phyloP scores from a whole-genome alignment of 2,329 filamentous ascomycete genomes.

The Exophiala spinifera region DNA sequence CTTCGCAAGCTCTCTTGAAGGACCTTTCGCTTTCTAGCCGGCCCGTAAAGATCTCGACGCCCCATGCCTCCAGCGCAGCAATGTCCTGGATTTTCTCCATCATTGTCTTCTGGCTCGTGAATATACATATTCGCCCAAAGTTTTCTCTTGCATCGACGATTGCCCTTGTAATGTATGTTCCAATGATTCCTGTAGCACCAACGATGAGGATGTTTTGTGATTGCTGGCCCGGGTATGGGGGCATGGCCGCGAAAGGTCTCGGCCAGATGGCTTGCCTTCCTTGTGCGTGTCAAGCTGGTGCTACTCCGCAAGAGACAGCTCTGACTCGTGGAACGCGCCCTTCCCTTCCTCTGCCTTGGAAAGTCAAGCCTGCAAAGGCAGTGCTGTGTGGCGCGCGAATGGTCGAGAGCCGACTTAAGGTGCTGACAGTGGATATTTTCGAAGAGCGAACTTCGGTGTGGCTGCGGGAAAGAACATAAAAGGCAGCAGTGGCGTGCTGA shows the following conservation, averaged over 20 bases:
- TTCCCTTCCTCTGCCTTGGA: background rate
- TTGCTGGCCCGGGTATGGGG: constrained; percentile 16
- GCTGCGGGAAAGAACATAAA: constrained; percentile 10
- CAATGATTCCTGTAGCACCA: constrained; percentile 54
- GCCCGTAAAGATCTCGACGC: constrained; percentile 56
- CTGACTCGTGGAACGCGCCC: background rate
- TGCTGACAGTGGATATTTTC: constrained; percentile 21
- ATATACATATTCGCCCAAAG: constrained; percentile 54
- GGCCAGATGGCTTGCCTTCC: background rate
- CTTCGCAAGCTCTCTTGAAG: constrained; percentile 55
- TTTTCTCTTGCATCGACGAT: constrained; percentile 44
- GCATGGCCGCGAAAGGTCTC: constrained; percentile 15
- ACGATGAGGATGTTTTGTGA: constrained; percentile 50
- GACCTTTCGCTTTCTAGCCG: constrained; percentile 53
- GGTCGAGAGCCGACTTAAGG: constrained; percentile 10
- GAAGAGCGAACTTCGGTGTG: constrained; percentile 12
- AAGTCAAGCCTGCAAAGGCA: background rate
- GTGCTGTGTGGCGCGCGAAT: background rate
- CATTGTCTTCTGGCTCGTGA: constrained; percentile 55
- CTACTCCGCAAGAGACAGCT: background rate
- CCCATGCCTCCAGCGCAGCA: constrained; percentile 44
- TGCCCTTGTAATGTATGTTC: constrained; percentile 50
- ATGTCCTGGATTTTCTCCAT: constrained; percentile 51
- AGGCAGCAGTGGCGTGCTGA: background rate
- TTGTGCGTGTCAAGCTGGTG: background rate